phyloP scores from a whole-genome alignment of 345 rosid genomes.

The Corchorus capsularis region DNA sequence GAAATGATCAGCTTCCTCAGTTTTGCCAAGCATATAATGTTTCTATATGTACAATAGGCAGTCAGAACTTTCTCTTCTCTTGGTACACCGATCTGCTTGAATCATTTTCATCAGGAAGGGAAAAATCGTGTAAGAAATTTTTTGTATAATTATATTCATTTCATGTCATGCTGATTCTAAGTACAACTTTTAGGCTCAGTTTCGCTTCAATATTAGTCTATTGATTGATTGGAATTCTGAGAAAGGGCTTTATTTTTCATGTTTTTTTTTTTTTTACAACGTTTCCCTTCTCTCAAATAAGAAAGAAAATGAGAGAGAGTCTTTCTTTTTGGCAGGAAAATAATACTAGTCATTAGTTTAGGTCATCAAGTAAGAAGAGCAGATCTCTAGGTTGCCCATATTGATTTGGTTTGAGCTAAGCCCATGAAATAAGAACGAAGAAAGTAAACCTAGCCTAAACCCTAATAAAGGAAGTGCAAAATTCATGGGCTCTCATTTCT shows the following conservation, averaged over 20 bases:
- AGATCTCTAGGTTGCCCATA: too few relatives aligned
- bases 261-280: not conserved
- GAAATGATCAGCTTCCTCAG: not conserved
- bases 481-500: not conserved
- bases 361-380: not conserved
- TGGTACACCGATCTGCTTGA: not conserved
- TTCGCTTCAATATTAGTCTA: not conserved
- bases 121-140: not conserved
- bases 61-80: not conserved
- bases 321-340: too few relatives aligned
- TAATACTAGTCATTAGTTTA: not conserved
- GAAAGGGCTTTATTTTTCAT: too few relatives aligned
- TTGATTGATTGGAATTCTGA: not conserved
- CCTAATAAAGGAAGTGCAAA: not conserved
- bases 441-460: not conserved
- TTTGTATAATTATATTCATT: not conserved
- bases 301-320: not conserved
- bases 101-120: not conserved
- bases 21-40: not conserved
- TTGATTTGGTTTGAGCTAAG: not conserved
- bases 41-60: constrained; percentile 6
- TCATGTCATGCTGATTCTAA: not conserved
- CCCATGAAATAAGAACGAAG: not conserved
- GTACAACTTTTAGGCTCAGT: not conserved
- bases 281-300: too few relatives aligned